Percentiles rank a stretch among this genome's conserved stretches.
Conservation (phyloP, 1,284 basidiomycete species). For the Cryptococcus sp. region DNA sequence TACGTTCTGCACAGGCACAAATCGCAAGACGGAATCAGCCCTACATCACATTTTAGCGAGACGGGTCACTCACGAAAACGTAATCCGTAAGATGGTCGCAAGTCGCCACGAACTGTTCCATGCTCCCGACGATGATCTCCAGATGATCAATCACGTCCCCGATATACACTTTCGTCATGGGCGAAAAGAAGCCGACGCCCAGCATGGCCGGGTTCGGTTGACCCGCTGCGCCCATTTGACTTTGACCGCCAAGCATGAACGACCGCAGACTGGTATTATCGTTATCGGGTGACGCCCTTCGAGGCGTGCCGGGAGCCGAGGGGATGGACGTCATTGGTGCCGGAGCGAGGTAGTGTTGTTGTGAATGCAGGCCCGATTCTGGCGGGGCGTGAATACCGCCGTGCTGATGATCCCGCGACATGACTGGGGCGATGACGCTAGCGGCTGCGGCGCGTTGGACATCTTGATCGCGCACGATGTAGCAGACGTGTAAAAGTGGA, state of each 20-base stretch:
- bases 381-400: constrained; percentile 9
- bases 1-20: constrained; percentile 34
- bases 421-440: constrained; percentile 22
- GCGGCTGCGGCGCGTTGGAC: constrained; percentile 44
- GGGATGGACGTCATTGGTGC: not conserved
- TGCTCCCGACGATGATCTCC: constrained; percentile 47
- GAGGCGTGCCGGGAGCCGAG: not conserved
- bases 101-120: constrained; percentile 51
- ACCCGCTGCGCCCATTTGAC: constrained; percentile 1
- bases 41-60: no score
- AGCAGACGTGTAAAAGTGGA: constrained; percentile 47
- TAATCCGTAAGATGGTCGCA: constrained; percentile 53
- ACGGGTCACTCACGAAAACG: constrained; percentile 43
- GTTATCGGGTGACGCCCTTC: not conserved
- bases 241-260: not conserved
- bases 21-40: not conserved
- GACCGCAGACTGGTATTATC: not conserved
- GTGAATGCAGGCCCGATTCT: constrained; percentile 1
- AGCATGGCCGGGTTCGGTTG: constrained; percentile 10
- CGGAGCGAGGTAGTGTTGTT: no score
- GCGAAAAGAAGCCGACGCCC: constrained; percentile 40
- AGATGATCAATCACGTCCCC: constrained; percentile 52
- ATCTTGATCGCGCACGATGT: constrained; percentile 52
- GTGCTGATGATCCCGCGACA: constrained; percentile 3
- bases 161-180: constrained; percentile 48